A percentile compares a stretch with the other conserved stretches of the same genome.
Conservation (phyloP, 371 early-diverging fungal species). For the Mucor piriformis region DNA sequence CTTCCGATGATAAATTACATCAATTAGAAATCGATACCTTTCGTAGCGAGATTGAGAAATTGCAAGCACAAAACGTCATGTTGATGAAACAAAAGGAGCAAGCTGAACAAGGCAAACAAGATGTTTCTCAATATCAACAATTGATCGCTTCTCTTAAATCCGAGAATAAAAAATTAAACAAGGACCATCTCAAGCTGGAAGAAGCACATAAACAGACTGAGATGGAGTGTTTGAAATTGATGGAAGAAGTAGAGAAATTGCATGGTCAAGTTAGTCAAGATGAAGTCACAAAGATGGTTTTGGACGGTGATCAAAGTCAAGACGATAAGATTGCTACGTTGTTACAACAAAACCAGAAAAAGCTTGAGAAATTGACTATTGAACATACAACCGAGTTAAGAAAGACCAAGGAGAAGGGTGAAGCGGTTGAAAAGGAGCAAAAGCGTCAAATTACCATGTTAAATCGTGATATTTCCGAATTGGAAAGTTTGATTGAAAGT, state of each 20-base stretch:
- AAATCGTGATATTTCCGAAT: conserved; percentile 69
- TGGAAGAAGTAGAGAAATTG: conserved; percentile 77
- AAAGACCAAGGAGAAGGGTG: conserved; percentile 54
- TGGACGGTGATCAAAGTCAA: conserved; percentile 23
- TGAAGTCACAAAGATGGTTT: conserved; percentile 2
- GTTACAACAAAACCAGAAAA: conserved; percentile 53
- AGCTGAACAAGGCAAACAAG: conserved; percentile 41
- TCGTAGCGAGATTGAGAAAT: conserved; percentile 39
- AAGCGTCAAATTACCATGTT: conserved; percentile 58
- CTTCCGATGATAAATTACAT: conserved; percentile 37
- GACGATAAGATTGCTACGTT: conserved; percentile 45
- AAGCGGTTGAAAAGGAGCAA: conserved; percentile 61
- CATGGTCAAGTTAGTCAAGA: conserved; percentile 56
- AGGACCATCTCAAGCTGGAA: conserved; percentile 55
- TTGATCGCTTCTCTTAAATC: conserved; percentile 38
- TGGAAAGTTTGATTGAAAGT: conserved; percentile 75
- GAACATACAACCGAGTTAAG: conserved; percentile 61
- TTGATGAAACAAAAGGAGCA: conserved; percentile 53
- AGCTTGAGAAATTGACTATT: conserved; percentile 49
- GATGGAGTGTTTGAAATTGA: conserved; percentile 70
- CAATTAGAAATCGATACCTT: conserved; percentile 33
- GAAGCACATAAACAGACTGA: conserved; percentile 71
- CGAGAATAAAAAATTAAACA: conserved; percentile 58
- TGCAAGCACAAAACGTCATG: conserved; percentile 45
- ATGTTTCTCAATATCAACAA: conserved; percentile 32